Percentiles rank a stretch among this genome's conserved stretches.
Evolutionary conservation across 176 grass and related monocot genomes (phyloP).

Genomic region (Musa troglodytarum): DNA sequence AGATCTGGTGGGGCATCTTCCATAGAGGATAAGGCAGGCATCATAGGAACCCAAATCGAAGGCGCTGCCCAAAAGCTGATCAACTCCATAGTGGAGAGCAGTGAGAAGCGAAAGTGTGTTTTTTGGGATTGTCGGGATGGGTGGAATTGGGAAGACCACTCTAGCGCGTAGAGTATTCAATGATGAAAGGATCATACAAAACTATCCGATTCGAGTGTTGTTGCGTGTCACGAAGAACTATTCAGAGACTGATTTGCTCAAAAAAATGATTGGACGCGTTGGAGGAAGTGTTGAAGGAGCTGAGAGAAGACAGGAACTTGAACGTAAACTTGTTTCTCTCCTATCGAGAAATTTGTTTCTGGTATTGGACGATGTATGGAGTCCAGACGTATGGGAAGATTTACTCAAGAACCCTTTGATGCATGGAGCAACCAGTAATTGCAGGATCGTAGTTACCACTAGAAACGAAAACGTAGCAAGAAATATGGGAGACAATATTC

Average conservation of each 20-base stretch:
- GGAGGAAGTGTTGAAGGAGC: neutral
- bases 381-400: neutral
- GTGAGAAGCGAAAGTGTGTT: neutral
- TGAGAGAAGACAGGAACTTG: neutral
- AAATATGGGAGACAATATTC: too few relatives aligned
- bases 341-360: neutral
- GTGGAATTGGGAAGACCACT: neutral
- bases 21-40: neutral
- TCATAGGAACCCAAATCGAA: neutral
- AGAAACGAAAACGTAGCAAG: too few relatives aligned
- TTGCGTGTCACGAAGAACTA: neutral
- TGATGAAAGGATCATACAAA: neutral
- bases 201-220: neutral
- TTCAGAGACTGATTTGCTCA: neutral
- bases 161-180: constrained; percentile 4
- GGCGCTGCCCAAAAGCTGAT: neutral
- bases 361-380: constrained; percentile 1
- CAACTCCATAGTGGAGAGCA: accelerated
- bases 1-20: neutral
- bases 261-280: neutral
- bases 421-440: neutral
- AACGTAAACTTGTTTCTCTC: too few relatives aligned
- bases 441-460: too few relatives aligned
- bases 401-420: neutral
- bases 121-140: neutral